Evolutionary conservation across 768 basidiomycete species (phyloP).

Genomic region (Mycena crocata): DNA sequence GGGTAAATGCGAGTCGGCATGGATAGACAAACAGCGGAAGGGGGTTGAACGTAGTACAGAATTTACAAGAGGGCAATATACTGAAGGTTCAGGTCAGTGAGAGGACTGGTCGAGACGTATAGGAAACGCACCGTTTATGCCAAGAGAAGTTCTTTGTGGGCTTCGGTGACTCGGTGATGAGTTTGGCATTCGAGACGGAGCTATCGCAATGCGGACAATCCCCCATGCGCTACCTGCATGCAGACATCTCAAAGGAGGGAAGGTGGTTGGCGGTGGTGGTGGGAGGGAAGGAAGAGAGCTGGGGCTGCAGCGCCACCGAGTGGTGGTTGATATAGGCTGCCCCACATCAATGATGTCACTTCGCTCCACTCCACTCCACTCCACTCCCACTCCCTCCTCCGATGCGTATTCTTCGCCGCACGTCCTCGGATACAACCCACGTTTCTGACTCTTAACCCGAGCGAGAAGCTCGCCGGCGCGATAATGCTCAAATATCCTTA

Average conservation of each 20-base stretch:
- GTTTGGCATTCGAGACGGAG: too few species aligned
- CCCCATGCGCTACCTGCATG: not conserved
- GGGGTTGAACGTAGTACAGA: too few species aligned
- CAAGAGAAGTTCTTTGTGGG: too few species aligned
- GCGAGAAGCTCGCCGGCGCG: not conserved
- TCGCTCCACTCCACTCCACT: not conserved
- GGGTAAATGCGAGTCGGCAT: too few species aligned
- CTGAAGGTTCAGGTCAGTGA: too few species aligned
- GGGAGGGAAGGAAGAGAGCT: not conserved
- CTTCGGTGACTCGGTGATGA: too few species aligned
- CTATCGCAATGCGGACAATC: too few species aligned
- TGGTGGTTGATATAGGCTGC: not conserved
- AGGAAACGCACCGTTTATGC: too few species aligned
- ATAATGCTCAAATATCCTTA: not conserved
- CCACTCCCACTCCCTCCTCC: not conserved
- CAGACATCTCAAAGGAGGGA: not conserved
- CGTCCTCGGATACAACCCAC: not conserved
- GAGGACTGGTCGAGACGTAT: too few species aligned
- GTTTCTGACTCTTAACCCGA: constrained; percentile 6
- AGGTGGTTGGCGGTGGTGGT: not conserved
- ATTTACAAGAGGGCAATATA: too few species aligned
- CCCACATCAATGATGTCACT: not conserved
- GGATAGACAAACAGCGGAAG: too few species aligned
- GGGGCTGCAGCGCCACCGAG: not conserved
- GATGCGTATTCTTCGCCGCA: constrained; percentile 1